Conservation (phyloP, 1,284 basidiomycete species). For the Ganoderma sinense region DNA sequence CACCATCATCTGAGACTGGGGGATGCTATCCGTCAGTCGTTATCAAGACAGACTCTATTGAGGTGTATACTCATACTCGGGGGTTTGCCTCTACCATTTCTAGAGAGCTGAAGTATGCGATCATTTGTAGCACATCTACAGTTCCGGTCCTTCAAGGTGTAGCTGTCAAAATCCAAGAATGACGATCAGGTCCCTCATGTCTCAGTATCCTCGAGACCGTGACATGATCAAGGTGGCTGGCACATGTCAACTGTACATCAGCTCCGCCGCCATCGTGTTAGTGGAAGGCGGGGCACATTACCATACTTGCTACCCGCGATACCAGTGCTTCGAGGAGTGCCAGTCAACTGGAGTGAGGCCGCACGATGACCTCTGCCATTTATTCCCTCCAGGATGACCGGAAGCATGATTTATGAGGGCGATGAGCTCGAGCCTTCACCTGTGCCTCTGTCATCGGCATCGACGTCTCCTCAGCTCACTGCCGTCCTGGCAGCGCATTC, state of each 20-base stretch:
- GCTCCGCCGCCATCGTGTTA: too few species aligned
- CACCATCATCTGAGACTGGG: slow-evolving; percentile 10
- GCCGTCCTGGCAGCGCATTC: too few species aligned
- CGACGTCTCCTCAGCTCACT: background rate
- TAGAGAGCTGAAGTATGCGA: too few species aligned
- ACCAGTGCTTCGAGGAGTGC: background rate
- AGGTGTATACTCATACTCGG: slow-evolving; percentile 12
- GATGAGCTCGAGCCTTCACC: background rate
- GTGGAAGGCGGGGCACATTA: too few species aligned
- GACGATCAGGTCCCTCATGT: too few species aligned
- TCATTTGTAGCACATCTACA: too few species aligned
- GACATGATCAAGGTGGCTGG: too few species aligned
- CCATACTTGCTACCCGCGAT: background rate
- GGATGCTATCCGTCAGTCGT: background rate
- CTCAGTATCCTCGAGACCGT: too few species aligned
- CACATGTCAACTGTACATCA: too few species aligned
- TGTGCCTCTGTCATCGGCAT: background rate
- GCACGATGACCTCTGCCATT: background rate
- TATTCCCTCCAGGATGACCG: background rate
- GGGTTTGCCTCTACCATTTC: too few species aligned
- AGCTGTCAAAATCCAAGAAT: background rate
- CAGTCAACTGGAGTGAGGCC: background rate
- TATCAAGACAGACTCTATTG: background rate
- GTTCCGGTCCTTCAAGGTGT: background rate
- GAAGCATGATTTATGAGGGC: background rate